Evolutionary conservation across 2,329 filamentous ascomycete species (phyloP).

Genomic region (Colletotrichum eleusines): DNA sequence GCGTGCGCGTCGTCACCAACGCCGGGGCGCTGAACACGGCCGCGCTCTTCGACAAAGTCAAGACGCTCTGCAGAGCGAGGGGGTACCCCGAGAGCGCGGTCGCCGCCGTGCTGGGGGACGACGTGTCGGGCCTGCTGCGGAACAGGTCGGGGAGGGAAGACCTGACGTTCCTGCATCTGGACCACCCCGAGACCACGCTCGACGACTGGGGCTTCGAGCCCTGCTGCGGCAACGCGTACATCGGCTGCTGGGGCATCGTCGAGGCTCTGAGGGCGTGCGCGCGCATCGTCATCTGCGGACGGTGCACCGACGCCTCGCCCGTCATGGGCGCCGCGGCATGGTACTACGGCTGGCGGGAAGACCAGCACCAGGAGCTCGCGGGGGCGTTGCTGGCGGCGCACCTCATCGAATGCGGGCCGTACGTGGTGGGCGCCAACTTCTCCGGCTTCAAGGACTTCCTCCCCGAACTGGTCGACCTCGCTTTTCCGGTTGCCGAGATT

Average conservation of each 20-base stretch:
- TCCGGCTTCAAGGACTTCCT: slow-evolving; percentile 55
- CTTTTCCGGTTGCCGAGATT: slow-evolving; percentile 64
- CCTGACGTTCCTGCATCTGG: slow-evolving; percentile 45
- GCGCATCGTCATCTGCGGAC: slow-evolving; percentile 58
- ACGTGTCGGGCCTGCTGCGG: slow-evolving; percentile 29
- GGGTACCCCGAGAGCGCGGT: slow-evolving; percentile 31
- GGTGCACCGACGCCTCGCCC: slow-evolving; percentile 58
- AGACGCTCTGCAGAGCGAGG: slow-evolving; percentile 46
- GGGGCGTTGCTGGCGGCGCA: slow-evolving; percentile 60
- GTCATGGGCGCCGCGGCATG: slow-evolving; percentile 66
- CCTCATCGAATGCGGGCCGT: slow-evolving; percentile 64
- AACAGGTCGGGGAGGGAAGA: background rate
- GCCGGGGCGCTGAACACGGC: slow-evolving; percentile 55
- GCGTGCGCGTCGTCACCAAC: slow-evolving; percentile 55
- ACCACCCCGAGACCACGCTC: slow-evolving; percentile 47
- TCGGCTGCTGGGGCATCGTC: slow-evolving; percentile 60
- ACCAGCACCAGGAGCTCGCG: slow-evolving; percentile 60
- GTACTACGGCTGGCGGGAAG: slow-evolving; percentile 62
- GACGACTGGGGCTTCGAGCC: slow-evolving; percentile 47
- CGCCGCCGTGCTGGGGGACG: slow-evolving; percentile 19
- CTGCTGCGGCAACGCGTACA: slow-evolving; percentile 58
- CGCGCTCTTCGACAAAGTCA: slow-evolving; percentile 49
- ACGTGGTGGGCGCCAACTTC: slow-evolving; percentile 66
- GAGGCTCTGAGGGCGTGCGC: slow-evolving; percentile 54
- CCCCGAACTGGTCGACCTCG: slow-evolving; percentile 50